Evolutionary conservation across 768 basidiomycete genomes (phyloP), one percentile per base, ranked within the genome.

Genomic region (Mycena venus): DNA sequence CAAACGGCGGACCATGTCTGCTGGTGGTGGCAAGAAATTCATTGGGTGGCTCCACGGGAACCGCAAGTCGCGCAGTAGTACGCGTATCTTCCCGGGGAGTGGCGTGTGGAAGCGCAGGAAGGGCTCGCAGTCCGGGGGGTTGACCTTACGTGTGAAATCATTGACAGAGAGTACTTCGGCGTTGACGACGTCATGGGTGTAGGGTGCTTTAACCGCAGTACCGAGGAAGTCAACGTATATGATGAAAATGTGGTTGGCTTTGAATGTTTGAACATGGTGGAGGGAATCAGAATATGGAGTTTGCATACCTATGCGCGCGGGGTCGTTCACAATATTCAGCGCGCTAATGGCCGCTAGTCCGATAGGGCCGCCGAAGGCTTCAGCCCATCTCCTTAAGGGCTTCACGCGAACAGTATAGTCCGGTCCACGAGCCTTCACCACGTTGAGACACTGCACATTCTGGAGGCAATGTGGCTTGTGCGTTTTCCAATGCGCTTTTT

Each of bases 401-500:
- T 60, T 53, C 61, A 63, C 31, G 15, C 61, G 32, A 27, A 25
- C 61, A 29, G 49, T 38, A 21, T 64, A 64, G 62, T 64, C 62
- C 62, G 63, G 36, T 23, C 70, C 70, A 19, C 55, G 42, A 11
- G 32, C 2, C 44, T 47, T 38, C 10, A 32, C 49, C 5, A n/a
- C 23, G 27, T 62, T 51, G 29, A 38, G 29, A 49, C 36, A 40
- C 12, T 29, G 44, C 31, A 29, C 53, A 56, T 62, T 71, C 34
- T 31, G 44, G 27, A 49, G 32, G 61, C 70, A 71, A 34, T 63
- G 34, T 17, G 58, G 70, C 38, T 71, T 71, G 42, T 71, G 70
- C 32, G 34, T 42, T 58, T 71, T 64, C 70, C 70, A 71, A 38
- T 71, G 70, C 15, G 59, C 70, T 32, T 71, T 71, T 62, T 71